phyloP scores from a whole-genome alignment of 352 stramenopile genomes.

The Globisporangium mamillatum region DNA sequence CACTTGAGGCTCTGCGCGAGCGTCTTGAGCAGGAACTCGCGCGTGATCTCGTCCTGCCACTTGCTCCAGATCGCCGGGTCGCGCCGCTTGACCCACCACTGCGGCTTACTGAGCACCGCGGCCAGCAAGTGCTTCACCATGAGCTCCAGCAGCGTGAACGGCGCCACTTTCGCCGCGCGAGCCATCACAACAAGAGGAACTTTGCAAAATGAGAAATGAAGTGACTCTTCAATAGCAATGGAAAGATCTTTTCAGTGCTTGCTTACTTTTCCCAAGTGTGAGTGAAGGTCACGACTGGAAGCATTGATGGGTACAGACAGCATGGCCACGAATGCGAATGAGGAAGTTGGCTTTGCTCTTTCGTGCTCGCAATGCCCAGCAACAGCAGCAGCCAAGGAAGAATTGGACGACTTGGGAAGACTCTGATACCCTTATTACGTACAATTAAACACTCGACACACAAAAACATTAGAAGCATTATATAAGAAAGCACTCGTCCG shows the following conservation, averaged over 20 bases:
- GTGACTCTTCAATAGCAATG: background rate
- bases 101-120: slow-evolving; percentile 11
- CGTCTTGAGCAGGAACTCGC: slow-evolving; percentile 15
- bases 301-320: background rate
- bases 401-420: background rate
- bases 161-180: background rate
- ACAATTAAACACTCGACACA: background rate
- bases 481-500: background rate
- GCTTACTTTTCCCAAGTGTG: background rate
- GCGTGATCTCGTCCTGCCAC: slow-evolving; percentile 9
- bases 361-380: too few species aligned
- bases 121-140: background rate
- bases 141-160: slow-evolving; percentile 16
- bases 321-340: background rate
- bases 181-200: background rate
- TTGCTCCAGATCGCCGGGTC: slow-evolving; percentile 11
- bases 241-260: background rate
- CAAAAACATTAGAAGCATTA: background rate
- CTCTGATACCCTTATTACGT: background rate
- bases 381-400: too few species aligned
- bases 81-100: slow-evolving; percentile 16
- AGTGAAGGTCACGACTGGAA: background rate
- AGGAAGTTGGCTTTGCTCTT: too few species aligned
- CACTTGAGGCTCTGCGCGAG: slow-evolving; percentile 11
- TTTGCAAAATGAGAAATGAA: background rate